Evolutionary conservation across 1,284 basidiomycete genomes (phyloP).

Genomic region (Cerioporus squamosus): DNA sequence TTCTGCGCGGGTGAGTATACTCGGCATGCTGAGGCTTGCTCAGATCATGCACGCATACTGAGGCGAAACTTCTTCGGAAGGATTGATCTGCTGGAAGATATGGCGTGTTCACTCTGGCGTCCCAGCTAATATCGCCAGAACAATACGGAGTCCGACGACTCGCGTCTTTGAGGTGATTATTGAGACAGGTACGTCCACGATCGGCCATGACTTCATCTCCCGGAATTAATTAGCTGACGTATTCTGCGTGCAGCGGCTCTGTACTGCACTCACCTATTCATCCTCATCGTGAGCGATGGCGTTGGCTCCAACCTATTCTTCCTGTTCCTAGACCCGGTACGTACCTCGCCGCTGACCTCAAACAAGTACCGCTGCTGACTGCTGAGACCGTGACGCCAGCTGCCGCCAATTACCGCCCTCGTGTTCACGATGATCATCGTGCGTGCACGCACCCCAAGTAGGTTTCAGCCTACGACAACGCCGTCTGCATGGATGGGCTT

Average conservation of each 20-base stretch:
- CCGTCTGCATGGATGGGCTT: too few relatives aligned
- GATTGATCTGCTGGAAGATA: slow-evolving; percentile 8
- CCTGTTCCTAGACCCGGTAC: slow-evolving; percentile 2
- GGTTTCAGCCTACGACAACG: not conserved
- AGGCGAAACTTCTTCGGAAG: not conserved
- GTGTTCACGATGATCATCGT: slow-evolving; percentile 9
- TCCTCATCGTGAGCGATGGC: not conserved
- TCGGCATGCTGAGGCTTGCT: too few relatives aligned
- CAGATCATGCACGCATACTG: not conserved
- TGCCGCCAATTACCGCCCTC: slow-evolving; percentile 1
- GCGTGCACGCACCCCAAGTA: not conserved
- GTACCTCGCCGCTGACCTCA: not conserved
- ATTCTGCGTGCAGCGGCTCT: not conserved
- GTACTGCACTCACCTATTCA: slow-evolving; percentile 2
- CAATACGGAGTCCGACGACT: not conserved
- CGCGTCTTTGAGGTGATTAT: slow-evolving; percentile 1
- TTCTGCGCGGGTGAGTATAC: slow-evolving; percentile 4
- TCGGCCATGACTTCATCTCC: too few relatives aligned
- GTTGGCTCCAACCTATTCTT: slow-evolving; percentile 1
- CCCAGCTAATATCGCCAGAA: not conserved
- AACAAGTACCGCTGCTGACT: not conserved
- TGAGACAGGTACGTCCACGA: slow-evolving; percentile 6
- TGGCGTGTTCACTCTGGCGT: not conserved
- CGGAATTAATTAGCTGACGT: not conserved
- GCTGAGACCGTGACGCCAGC: not conserved